Conservation (phyloP, 768 basidiomycete species). For the Lentinula raphanica region DNA sequence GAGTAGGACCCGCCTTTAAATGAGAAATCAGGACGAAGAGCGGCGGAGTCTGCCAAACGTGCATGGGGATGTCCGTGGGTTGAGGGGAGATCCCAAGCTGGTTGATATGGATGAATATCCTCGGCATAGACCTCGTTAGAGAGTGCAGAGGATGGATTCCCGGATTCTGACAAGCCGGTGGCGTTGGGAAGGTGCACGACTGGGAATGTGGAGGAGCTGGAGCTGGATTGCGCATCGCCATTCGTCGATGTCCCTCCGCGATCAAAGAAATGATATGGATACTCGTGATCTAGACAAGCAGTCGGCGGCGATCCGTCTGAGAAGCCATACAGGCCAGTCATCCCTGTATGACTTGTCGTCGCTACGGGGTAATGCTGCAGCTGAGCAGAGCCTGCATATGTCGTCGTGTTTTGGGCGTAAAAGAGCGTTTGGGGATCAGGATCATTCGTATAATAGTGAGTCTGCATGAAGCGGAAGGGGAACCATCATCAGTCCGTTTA, state of each 20-base stretch:
- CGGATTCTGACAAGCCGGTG: slow-evolving; percentile 42
- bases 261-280: slow-evolving; percentile 32
- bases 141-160: slow-evolving; percentile 17
- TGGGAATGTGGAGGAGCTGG: slow-evolving; percentile 26
- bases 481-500: neutral
- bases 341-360: neutral
- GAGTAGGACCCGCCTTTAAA: slow-evolving; percentile 1
- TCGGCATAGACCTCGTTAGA: slow-evolving; percentile 30
- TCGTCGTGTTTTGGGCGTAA: neutral
- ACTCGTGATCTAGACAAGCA: slow-evolving; percentile 39
- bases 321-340: slow-evolving; percentile 28
- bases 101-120: slow-evolving; percentile 31
- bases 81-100: slow-evolving; percentile 14
- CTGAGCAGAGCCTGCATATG: neutral
- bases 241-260: slow-evolving; percentile 30
- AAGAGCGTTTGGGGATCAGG: neutral
- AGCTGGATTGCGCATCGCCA: slow-evolving; percentile 21
- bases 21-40: neutral
- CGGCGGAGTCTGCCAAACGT: neutral
- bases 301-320: slow-evolving; percentile 44
- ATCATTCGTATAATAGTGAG: slow-evolving; percentile 1
- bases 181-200: slow-evolving; percentile 26
- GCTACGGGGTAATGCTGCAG: neutral
- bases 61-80: slow-evolving; percentile 6
- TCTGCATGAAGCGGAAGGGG: slow-evolving; percentile 1